phyloP scores from a whole-genome alignment of 2,329 filamentous ascomycete species.

The Bipolaris cookei region DNA sequence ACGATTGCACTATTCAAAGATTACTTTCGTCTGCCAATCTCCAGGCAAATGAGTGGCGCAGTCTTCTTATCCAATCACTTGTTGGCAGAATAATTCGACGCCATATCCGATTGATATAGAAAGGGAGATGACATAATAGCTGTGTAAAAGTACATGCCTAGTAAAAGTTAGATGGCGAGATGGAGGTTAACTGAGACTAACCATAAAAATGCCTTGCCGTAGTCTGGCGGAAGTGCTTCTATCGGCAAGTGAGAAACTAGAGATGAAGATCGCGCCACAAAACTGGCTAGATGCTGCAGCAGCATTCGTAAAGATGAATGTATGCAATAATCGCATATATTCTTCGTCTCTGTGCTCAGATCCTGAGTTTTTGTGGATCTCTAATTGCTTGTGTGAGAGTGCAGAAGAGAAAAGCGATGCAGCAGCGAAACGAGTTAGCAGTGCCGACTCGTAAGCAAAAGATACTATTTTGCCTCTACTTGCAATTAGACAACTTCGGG shows the following conservation, averaged over 20 bases:
- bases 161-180: background rate
- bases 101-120: constrained; percentile 6
- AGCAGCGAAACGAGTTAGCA: constrained; percentile 4
- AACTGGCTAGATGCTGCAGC: constrained; percentile 1
- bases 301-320: background rate
- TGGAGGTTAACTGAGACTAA: background rate
- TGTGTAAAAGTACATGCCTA: constrained; percentile 7
- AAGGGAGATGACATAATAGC: constrained; percentile 3
- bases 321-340: constrained; percentile 1
- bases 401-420: constrained; percentile 2
- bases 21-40: background rate
- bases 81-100: constrained; percentile 2
- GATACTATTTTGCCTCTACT: constrained; percentile 3
- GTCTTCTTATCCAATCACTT: constrained; percentile 6
- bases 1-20: background rate
- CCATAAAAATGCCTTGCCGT: constrained; percentile 4
- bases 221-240: constrained; percentile 2
- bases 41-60: background rate
- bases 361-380: constrained; percentile 6
- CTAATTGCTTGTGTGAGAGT: constrained; percentile 7
- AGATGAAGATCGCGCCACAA: constrained; percentile 1
- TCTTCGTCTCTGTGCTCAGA: background rate
- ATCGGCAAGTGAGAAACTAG: background rate
- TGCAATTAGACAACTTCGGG: background rate
- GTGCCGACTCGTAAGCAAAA: constrained; percentile 6